phyloP scores from a whole-genome alignment of 2,329 filamentous ascomycete genomes.

The Pezicula carpinea region DNA sequence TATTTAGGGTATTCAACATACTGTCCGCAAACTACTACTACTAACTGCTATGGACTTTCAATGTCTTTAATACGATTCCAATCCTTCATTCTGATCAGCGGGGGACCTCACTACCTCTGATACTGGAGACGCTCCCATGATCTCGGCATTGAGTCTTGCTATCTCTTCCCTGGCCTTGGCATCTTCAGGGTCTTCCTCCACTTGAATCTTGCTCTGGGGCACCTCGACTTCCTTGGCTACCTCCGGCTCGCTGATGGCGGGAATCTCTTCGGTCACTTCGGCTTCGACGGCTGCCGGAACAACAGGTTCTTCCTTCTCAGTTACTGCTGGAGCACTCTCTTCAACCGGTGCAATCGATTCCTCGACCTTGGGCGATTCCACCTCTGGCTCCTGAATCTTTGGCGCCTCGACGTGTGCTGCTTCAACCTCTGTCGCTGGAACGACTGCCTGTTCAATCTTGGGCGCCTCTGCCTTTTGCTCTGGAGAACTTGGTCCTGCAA shows the following conservation, averaged over 20 bases:
- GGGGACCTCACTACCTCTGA: neutral
- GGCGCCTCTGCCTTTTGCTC: slow-evolving; percentile 5
- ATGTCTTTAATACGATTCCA: too few species aligned
- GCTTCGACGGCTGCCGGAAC: slow-evolving; percentile 9
- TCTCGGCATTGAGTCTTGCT: slow-evolving; percentile 21
- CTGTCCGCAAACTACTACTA: too few species aligned
- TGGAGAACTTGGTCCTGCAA: slow-evolving; percentile 1
- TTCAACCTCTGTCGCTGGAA: slow-evolving; percentile 10
- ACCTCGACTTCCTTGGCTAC: neutral
- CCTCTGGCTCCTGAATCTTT: slow-evolving; percentile 11
- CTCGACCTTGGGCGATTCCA: neutral
- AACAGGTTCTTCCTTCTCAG: slow-evolving; percentile 15
- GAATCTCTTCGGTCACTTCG: too few species aligned
- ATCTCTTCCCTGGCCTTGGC: slow-evolving; percentile 21
- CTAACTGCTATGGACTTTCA: too few species aligned
- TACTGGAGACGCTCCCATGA: slow-evolving; percentile 7
- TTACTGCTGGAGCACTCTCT: slow-evolving; percentile 15
- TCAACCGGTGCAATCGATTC: slow-evolving; percentile 9
- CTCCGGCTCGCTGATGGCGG: slow-evolving; percentile 4
- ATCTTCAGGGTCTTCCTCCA: slow-evolving; percentile 18
- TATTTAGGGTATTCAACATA: too few species aligned
- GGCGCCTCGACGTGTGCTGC: slow-evolving; percentile 20
- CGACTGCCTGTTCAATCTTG: slow-evolving; percentile 12
- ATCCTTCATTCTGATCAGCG: too few species aligned
- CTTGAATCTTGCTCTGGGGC: neutral